These are phyloP conservation scores for Gypsophila paniculata DNA, from an alignment of 179 eudicot species.

Conservation along the genomic window DNA sequence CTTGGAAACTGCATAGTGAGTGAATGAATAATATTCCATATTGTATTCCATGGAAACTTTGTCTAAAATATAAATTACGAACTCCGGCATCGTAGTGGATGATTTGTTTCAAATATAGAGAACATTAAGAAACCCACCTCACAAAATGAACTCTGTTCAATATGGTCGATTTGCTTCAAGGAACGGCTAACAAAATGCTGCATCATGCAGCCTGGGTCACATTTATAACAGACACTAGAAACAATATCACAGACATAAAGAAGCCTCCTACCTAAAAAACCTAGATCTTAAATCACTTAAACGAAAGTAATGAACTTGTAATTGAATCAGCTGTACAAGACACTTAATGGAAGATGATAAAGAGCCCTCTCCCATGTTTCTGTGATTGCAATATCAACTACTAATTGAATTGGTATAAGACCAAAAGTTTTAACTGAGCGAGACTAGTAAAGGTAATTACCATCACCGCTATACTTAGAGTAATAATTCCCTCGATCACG, in stretches of 20 bases:
- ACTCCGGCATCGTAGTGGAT: neutral
- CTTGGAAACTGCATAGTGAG: neutral
- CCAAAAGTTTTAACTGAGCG: conserved; percentile 1
- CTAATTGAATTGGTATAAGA: neutral
- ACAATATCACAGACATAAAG: neutral
- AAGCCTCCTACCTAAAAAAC: neutral
- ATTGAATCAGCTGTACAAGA: too few relatives aligned
- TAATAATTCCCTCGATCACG: conserved; percentile 32
- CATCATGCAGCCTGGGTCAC: neutral
- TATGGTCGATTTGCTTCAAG: too few relatives aligned
- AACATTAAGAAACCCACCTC: too few relatives aligned
- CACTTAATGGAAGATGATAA: neutral
- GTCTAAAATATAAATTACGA: neutral
- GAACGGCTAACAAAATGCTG: too few relatives aligned
- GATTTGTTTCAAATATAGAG: too few relatives aligned
- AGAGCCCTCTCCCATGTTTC: neutral
- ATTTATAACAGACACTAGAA: neutral
- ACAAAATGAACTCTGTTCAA: too few relatives aligned
- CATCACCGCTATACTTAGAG: conserved; percentile 33
- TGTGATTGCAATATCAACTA: neutral
- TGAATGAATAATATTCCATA: neutral
- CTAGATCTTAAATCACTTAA: neutral
- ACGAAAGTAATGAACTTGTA: neutral
- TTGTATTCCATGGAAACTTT: neutral
- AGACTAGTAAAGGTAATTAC: conserved; percentile 21